Base-by-base conservation (phyloP, 176 grass and related monocot genomes). In the Miscanthus lutarioriparius region DNA sequence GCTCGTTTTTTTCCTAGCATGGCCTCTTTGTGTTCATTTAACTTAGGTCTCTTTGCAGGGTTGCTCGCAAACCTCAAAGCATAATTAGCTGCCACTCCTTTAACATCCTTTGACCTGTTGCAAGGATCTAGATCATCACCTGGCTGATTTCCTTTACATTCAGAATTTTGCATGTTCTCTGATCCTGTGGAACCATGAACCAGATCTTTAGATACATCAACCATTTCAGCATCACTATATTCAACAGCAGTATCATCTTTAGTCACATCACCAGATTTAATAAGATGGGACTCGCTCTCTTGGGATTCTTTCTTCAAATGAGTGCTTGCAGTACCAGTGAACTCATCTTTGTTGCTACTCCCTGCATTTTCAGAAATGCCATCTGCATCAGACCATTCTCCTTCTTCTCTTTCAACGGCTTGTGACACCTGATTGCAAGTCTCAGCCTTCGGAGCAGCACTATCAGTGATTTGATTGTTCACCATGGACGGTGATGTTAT, bases 311-410 rank as follows among this genome's bases (percentile, higher is more conserved):
- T 90, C 78, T 80, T 87, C 82, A 47, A 35, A 66, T 84, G 62
- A 64, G 74, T 80, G 82, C 23, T 85, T 83, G 86, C 77, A 80
- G 78, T 41, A 80, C 72, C 69, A 84, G 38, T 35, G 0, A 17
- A 61, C 62, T 92, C 91, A 56, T 94, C 87, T 85, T 86, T 90
- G 69, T 86, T 86, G 84, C 87, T 86, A 66, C 76, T 85, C 48
- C 75, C 83, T 8, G n/a, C 79, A 12, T 79, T 89, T 41, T 99
- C 93, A 83, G 85, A 84, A 85, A 83, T 85, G 43, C 73, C 82
- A 81, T 96, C 96, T 80, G 88, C 85, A 87, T 99, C 96, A 89
- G 93, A 99, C 93, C 96, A 99, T 73, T 99, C 96, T 7, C 96
- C 96, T 83, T 96, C 96, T 96, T 99, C 96, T 91, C 90, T 99